Conservation (phyloP, 2,329 filamentous ascomycete species). For the Neonectria ditissima region DNA sequence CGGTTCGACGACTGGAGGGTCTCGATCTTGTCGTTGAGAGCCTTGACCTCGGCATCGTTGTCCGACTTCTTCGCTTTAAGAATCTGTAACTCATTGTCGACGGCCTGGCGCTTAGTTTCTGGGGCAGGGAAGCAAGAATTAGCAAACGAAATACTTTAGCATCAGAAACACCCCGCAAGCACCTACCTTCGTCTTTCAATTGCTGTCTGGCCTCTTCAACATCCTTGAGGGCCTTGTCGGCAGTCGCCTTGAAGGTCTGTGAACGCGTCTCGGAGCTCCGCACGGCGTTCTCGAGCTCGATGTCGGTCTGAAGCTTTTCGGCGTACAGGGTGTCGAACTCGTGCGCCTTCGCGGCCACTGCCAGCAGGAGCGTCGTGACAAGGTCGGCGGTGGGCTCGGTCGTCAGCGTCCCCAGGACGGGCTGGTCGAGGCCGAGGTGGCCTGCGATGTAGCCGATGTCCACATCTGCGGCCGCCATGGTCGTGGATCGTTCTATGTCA, state of each 20-base stretch:
- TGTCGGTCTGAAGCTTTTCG: slow-evolving; percentile 89
- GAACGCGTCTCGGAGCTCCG: slow-evolving; percentile 85
- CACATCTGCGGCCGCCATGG: slow-evolving; percentile 62
- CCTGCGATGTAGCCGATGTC: slow-evolving; percentile 80
- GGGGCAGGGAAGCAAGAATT: slow-evolving; percentile 27
- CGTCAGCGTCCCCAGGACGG: slow-evolving; percentile 69
- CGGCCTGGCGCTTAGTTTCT: slow-evolving; percentile 81
- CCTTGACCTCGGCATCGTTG: slow-evolving; percentile 79
- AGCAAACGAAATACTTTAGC: slow-evolving; percentile 21
- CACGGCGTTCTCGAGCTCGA: slow-evolving; percentile 92
- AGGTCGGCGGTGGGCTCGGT: slow-evolving; percentile 82
- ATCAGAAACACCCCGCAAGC: slow-evolving; percentile 9
- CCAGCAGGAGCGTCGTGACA: slow-evolving; percentile 78
- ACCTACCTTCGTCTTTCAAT: slow-evolving; percentile 82
- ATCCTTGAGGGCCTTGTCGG: slow-evolving; percentile 87
- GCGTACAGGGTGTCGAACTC: slow-evolving; percentile 86
- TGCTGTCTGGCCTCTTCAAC: slow-evolving; percentile 84
- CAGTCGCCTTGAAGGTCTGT: slow-evolving; percentile 82
- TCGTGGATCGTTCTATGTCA: slow-evolving; percentile 44
- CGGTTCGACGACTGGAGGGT: slow-evolving; percentile 93
- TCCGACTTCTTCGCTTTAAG: slow-evolving; percentile 81
- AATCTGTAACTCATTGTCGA: slow-evolving; percentile 85
- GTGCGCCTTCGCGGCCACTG: slow-evolving; percentile 81
- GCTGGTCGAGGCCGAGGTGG: slow-evolving; percentile 76
- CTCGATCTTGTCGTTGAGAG: slow-evolving; percentile 83